Evolutionary conservation across 1,139 yeast genomes (phyloP).

Genomic region (Schizosaccharomyces versatilis): DNA sequence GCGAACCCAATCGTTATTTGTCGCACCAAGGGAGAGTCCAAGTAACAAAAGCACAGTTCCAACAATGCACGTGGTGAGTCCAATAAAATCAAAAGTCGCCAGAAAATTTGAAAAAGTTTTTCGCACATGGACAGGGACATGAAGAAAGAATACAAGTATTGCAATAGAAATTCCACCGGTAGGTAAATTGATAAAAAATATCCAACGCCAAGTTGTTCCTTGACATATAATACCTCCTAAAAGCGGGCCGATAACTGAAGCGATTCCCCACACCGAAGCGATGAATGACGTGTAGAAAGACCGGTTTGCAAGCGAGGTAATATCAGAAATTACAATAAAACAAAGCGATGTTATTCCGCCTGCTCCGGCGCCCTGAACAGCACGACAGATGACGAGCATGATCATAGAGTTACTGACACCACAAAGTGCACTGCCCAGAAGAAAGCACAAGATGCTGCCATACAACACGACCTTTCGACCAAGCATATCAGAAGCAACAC

Average conservation of each 20-base stretch:
- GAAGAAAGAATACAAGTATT: constrained; percentile 26
- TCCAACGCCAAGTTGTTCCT: constrained; percentile 52
- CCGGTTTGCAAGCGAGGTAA: constrained; percentile 36
- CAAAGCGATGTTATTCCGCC: constrained; percentile 45
- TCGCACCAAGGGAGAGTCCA: constrained; percentile 33
- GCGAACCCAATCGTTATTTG: constrained; percentile 28
- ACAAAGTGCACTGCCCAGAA: constrained; percentile 38
- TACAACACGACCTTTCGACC: constrained; percentile 36
- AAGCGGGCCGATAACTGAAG: constrained; percentile 43
- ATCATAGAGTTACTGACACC: constrained; percentile 37
- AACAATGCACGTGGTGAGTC: constrained; percentile 24
- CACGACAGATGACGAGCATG: constrained; percentile 47
- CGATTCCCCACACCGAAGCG: constrained; percentile 31
- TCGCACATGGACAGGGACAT: constrained; percentile 30
- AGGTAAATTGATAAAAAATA: constrained; percentile 51
- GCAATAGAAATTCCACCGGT: constrained; percentile 38
- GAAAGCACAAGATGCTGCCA: constrained; percentile 32
- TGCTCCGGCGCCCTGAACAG: constrained; percentile 52
- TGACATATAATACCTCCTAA: constrained; percentile 46
- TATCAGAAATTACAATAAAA: constrained; percentile 36
- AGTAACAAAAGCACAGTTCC: constrained; percentile 28
- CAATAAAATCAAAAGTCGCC: constrained; percentile 27
- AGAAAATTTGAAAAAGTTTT: constrained; percentile 26
- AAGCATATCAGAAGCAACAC: constrained; percentile 36
- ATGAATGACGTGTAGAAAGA: constrained; percentile 30